Conservation (phyloP, 305 asterid genomes). For the Fraxinus platypoda region DNA sequence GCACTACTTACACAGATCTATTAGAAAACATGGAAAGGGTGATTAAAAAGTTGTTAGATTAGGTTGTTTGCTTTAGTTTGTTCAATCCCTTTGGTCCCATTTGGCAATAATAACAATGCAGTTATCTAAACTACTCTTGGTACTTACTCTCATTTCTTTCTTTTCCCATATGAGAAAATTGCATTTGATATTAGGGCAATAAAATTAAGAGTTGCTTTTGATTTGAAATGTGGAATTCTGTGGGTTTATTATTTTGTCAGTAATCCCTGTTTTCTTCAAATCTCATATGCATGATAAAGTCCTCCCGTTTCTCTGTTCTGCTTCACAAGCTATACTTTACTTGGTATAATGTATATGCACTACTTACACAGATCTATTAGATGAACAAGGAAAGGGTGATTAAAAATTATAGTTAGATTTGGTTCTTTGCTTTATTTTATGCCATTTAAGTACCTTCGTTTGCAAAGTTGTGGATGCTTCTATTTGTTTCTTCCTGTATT, state of each 20-base stretch:
- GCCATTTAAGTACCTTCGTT: not conserved
- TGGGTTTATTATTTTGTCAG: not conserved
- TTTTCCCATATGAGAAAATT: constrained; percentile 16
- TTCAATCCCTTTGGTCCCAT: constrained; percentile 1
- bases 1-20: not conserved
- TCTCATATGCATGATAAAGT: not conserved
- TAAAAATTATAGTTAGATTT: not conserved
- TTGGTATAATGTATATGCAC: not conserved
- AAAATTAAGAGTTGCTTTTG: not conserved
- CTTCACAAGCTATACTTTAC: not conserved
- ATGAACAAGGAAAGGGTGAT: not conserved
- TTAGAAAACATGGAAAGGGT: not conserved
- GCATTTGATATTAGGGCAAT: constrained; percentile 11
- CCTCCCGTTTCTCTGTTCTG: not conserved
- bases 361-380: not conserved
- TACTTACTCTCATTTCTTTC: constrained; percentile 1
- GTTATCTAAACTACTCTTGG: not conserved
- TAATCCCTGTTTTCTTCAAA: not conserved
- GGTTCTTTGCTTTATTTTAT: not conserved
- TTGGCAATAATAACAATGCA: constrained; percentile 29
- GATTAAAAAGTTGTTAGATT: not conserved
- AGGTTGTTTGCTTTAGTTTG: not conserved
- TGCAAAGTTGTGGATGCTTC: not conserved
- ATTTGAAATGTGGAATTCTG: constrained; percentile 13
- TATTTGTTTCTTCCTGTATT: not conserved